Conservation (phyloP, 176 grass and related monocot genomes). For the Eragrostis nindensis region DNA sequence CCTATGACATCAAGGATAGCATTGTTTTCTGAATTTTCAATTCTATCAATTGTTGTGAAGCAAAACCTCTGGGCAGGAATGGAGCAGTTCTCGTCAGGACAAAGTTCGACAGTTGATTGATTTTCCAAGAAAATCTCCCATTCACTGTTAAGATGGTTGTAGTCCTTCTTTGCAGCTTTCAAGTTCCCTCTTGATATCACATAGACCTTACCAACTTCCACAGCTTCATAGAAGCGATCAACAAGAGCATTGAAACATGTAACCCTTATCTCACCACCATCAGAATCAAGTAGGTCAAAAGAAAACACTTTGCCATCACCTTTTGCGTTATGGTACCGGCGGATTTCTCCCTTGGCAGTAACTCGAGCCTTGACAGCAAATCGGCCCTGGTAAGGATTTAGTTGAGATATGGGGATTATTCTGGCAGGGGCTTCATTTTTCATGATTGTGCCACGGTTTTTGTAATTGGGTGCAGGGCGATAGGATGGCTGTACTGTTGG, state of each 20-base stretch:
- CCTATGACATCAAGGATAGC: constrained; percentile 84
- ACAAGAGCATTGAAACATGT: constrained; percentile 80
- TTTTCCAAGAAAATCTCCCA: constrained; percentile 92
- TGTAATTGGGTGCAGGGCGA: constrained; percentile 79
- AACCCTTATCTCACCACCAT: constrained; percentile 85
- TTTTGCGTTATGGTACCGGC: constrained; percentile 90
- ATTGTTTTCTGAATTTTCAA: constrained; percentile 78
- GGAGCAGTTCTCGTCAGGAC: constrained; percentile 71
- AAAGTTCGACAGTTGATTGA: constrained; percentile 76
- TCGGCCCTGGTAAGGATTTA: constrained; percentile 95
- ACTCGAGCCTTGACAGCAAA: constrained; percentile 95
- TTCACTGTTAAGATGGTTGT: constrained; percentile 90
- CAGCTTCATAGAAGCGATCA: constrained; percentile 83
- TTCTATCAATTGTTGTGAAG: constrained; percentile 75
- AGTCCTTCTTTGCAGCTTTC: constrained; percentile 82
- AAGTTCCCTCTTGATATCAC: constrained; percentile 86
- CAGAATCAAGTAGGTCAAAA: constrained; percentile 94
- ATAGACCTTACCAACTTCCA: constrained; percentile 95
- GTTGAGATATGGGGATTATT: constrained; percentile 75
- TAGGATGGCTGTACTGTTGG: constrained; percentile 72
- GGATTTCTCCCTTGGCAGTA: constrained; percentile 86
- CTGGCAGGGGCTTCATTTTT: constrained; percentile 93
- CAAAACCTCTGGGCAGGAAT: constrained; percentile 87
- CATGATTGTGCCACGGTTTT: constrained; percentile 73
- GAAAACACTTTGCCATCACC: constrained; percentile 97